phyloP scores from a whole-genome alignment of 768 basidiomycete species.

The Psilocybe subaeruginosa region DNA sequence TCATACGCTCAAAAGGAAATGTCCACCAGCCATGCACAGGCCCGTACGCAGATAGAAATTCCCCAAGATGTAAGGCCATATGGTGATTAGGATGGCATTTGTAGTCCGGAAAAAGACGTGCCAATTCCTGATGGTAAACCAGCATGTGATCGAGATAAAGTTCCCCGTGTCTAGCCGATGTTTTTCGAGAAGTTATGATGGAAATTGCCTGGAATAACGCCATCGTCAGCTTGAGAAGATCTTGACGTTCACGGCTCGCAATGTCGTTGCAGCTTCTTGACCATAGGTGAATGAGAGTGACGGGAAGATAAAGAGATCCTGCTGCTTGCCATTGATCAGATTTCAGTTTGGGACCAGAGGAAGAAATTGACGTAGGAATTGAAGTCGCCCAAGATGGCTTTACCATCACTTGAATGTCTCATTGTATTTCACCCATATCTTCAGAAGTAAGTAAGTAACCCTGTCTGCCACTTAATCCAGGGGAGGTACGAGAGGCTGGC shows the following conservation, averaged over 20 bases:
- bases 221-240: constrained; percentile 13
- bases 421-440: not conserved
- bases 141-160: not conserved
- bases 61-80: constrained; percentile 15
- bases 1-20: constrained; percentile 39
- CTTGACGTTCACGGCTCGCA: not conserved
- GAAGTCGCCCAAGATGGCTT: constrained; percentile 10
- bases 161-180: not conserved
- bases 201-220: constrained; percentile 7
- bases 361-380: not conserved
- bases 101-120: constrained; percentile 4
- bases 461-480: not conserved
- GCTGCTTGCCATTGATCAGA: constrained; percentile 10
- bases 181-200: constrained; percentile 3
- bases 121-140: not conserved
- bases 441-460: not conserved
- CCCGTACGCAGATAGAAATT: constrained; percentile 28
- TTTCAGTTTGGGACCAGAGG: constrained; percentile 6
- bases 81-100: constrained; percentile 30
- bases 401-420: constrained; percentile 1
- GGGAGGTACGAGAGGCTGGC: no score
- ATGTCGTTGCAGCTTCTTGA: not conserved
- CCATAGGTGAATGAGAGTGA: constrained; percentile 5
- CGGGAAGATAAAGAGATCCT: constrained; percentile 2
- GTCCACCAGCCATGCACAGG: constrained; percentile 42